phyloP scores from a whole-genome alignment of 1,284 basidiomycete genomes.

The Trichosporon sp. region DNA sequence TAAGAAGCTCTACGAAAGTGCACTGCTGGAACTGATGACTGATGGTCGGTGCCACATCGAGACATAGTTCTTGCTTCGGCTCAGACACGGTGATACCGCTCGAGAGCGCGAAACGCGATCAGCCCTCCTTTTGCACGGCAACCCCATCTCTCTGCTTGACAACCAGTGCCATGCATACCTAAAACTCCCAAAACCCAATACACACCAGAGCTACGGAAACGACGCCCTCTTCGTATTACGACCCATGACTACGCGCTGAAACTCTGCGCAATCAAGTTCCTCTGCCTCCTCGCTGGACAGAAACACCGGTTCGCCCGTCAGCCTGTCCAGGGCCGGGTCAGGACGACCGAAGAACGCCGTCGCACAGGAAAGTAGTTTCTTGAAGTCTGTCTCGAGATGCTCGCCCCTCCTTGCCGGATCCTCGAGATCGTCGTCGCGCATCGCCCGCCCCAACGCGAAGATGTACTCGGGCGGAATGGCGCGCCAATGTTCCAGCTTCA shows the following conservation, averaged over 20 bases:
- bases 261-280: slow-evolving; percentile 12
- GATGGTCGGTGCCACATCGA: too few relatives aligned
- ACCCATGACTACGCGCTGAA: background rate
- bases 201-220: background rate
- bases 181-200: background rate
- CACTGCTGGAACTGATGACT: too few relatives aligned
- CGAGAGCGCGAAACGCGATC: too few relatives aligned
- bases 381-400: slow-evolving; percentile 17
- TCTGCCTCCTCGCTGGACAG: background rate
- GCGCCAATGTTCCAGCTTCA: slow-evolving; percentile 1
- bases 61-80: too few relatives aligned
- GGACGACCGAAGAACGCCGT: slow-evolving; percentile 8
- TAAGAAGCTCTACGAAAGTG: background rate
- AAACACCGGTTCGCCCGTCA: slow-evolving; percentile 14
- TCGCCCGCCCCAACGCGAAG: slow-evolving; percentile 1
- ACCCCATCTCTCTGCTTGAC: background rate
- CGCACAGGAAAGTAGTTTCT: slow-evolving; percentile 4
- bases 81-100: too few relatives aligned
- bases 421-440: slow-evolving; percentile 18
- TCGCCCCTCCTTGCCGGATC: background rate
- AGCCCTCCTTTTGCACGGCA: too few relatives aligned
- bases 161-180: background rate
- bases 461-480: slow-evolving; percentile 12
- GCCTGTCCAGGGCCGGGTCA: slow-evolving; percentile 4
- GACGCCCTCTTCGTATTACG: background rate